These are phyloP conservation scores for Bombardia bombarda DNA, from an alignment of 495 filamentous ascomycete species.

Conservation along the genomic window DNA sequence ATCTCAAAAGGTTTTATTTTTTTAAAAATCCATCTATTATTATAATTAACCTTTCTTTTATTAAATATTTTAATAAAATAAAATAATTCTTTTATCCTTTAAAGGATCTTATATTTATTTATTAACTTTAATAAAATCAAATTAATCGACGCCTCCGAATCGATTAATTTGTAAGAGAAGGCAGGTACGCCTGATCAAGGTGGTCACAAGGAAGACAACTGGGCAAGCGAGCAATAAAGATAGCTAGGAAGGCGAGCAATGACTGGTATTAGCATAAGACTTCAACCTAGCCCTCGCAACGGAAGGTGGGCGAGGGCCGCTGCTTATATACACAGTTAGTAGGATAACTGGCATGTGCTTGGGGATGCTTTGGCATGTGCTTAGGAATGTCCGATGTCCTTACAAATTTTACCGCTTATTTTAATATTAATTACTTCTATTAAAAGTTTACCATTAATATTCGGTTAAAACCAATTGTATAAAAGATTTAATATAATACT, in stretches of 20 bases:
- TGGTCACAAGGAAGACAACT: too few relatives aligned
- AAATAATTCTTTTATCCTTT: not conserved
- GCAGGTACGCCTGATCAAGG: too few relatives aligned
- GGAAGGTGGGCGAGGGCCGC: too few relatives aligned
- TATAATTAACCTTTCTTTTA: not conserved
- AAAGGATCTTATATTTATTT: not conserved
- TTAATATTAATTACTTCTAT: not conserved
- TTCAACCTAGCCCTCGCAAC: not conserved
- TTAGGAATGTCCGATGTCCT: not conserved
- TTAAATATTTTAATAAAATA: not conserved
- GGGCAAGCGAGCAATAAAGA: too few relatives aligned
- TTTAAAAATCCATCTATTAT: not conserved
- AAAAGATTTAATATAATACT: not conserved
- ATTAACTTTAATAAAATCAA: conserved; percentile 1
- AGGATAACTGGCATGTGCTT: too few relatives aligned
- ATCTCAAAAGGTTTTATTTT: not conserved
- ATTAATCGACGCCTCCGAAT: too few relatives aligned
- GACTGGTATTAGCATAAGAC: not conserved
- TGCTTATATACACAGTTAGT: too few relatives aligned
- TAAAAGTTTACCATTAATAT: not conserved
- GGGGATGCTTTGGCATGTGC: not conserved
- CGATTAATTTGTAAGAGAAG: too few relatives aligned
- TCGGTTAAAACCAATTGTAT: not conserved
- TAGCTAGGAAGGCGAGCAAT: too few relatives aligned
- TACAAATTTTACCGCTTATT: not conserved